Evolutionary conservation across 305 asterid genomes (phyloP).

Genomic region (Fraxinus nigra): DNA sequence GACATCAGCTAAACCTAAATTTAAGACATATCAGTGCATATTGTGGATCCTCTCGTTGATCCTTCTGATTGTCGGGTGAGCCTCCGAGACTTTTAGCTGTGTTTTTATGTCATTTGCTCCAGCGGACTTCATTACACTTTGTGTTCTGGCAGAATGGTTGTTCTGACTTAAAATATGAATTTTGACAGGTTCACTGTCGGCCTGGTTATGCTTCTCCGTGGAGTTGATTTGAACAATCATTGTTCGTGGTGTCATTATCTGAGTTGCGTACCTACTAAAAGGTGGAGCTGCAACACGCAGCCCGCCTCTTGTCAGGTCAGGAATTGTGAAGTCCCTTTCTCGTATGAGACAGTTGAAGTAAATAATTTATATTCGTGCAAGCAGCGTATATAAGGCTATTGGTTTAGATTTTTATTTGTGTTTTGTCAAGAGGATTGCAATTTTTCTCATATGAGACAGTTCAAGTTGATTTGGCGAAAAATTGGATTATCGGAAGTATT

Average conservation of each 20-base stretch:
- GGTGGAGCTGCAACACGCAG: slow-evolving; percentile 46
- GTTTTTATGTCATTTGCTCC: background rate
- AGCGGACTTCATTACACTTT: background rate
- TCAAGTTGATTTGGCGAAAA: background rate
- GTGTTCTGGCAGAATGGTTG: background rate
- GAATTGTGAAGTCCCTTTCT: background rate
- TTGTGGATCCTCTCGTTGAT: slow-evolving; percentile 38
- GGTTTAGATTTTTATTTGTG: background rate
- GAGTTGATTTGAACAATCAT: slow-evolving; percentile 41
- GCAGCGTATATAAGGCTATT: background rate
- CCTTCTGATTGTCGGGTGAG: slow-evolving; percentile 50
- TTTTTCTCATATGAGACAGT: background rate
- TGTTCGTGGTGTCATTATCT: slow-evolving; percentile 55
- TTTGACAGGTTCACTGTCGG: slow-evolving; percentile 30
- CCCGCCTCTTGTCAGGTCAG: slow-evolving; percentile 39
- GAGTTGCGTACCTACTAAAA: slow-evolving; percentile 46
- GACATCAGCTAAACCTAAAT: slow-evolving; percentile 28
- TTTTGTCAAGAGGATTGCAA: background rate
- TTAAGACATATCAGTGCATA: slow-evolving; percentile 43
- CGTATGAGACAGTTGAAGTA: background rate
- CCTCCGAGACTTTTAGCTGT: background rate
- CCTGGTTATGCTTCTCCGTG: slow-evolving; percentile 43
- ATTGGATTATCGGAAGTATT: background rate
- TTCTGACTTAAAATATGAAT: background rate
- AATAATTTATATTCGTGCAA: background rate